Evolutionary conservation across 192 early-diverging fungal genomes (phyloP).

Genomic region (Ambispora gerdemannii): DNA sequence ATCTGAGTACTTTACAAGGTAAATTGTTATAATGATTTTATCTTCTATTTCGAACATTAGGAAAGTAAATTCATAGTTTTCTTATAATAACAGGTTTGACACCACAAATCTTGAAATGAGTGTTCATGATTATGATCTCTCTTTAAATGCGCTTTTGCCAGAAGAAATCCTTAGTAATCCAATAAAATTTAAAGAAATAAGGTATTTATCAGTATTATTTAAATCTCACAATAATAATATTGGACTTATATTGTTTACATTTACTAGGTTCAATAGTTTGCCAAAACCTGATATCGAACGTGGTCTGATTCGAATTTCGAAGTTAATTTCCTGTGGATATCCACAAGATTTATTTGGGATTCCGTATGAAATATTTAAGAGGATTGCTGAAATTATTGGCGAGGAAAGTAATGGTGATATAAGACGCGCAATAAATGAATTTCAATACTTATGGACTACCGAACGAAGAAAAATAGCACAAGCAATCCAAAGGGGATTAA

Average conservation of each 20-base stretch:
- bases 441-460: background rate
- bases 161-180: background rate
- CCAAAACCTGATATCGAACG: background rate
- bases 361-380: background rate
- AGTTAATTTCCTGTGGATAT: background rate
- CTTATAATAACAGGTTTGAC: background rate
- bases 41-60: background rate
- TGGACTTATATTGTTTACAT: background rate
- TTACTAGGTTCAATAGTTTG: background rate
- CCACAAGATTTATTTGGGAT: background rate
- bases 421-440: background rate
- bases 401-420: background rate
- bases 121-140: too few relatives aligned
- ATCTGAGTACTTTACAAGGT: background rate
- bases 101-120: too few relatives aligned
- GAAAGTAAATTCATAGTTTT: background rate
- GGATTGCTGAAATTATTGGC: background rate
- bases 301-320: background rate
- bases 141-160: background rate
- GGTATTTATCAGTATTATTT: background rate
- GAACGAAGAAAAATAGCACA: background rate
- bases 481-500: background rate
- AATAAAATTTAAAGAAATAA: background rate
- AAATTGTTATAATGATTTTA: background rate
- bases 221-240: background rate